phyloP scores from a whole-genome alignment of 2,329 filamentous ascomycete species.

The Septoria linicola region DNA sequence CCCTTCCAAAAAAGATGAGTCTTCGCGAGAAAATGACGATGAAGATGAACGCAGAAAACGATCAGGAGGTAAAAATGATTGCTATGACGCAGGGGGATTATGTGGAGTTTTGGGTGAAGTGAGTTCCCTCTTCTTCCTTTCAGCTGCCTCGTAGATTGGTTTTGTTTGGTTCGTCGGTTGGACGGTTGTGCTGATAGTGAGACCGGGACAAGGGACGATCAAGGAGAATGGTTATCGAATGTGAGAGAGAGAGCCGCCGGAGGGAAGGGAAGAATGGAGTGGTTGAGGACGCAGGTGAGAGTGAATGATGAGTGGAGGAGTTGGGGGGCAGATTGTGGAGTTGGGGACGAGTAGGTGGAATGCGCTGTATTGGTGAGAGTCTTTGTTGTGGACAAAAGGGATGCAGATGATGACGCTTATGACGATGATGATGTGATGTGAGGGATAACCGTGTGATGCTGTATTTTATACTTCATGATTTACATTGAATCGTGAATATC shows the following conservation, averaged over 20 bases:
- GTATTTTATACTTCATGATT: no score
- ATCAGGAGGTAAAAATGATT: slow-evolving; percentile 1
- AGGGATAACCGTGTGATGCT: no score
- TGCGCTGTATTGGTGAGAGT: slow-evolving; percentile 1
- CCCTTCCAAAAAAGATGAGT: background rate
- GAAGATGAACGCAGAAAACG: background rate
- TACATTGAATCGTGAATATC: no score
- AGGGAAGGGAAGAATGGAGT: slow-evolving; percentile 7
- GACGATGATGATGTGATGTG: no score
- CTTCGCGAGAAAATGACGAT: background rate
- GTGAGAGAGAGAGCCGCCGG: background rate
- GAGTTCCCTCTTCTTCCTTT: background rate
- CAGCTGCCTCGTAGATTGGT: no score
- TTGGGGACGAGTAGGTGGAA: background rate
- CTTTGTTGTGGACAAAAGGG: background rate
- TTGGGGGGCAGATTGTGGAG: background rate
- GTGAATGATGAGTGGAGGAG: slow-evolving; percentile 7
- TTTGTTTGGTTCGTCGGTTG: background rate
- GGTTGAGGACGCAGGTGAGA: slow-evolving; percentile 4
- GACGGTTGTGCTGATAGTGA: background rate
- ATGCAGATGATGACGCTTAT: no score
- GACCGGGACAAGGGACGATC: background rate
- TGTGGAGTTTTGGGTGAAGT: background rate
- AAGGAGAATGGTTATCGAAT: background rate
- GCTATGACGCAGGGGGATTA: slow-evolving; percentile 1